Conservation (phyloP, 2,329 filamentous ascomycete species). For the Fusarium nanum region DNA sequence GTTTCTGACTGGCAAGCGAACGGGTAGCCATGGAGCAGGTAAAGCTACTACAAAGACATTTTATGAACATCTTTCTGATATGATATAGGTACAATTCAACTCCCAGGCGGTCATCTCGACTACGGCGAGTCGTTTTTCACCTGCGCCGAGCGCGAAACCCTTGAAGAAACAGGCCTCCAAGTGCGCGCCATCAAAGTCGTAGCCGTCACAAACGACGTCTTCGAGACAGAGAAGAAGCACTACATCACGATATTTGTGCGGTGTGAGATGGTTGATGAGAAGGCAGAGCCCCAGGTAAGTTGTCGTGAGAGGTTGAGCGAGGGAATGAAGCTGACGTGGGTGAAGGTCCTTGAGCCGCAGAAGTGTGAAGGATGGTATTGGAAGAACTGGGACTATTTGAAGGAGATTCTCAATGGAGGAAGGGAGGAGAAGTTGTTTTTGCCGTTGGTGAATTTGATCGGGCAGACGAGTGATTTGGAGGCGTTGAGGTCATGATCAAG, state of each 20-base stretch:
- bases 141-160: constrained; percentile 74
- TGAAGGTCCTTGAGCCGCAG: constrained; percentile 57
- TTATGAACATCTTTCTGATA: not conserved
- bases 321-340: not conserved
- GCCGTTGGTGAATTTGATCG: constrained; percentile 49
- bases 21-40: constrained; percentile 63
- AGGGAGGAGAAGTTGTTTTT: constrained; percentile 48
- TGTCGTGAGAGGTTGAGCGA: not conserved
- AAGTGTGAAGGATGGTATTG: constrained; percentile 66
- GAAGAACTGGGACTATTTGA: constrained; percentile 59
- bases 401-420: constrained; percentile 39
- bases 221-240: constrained; percentile 70
- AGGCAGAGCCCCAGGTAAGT: constrained; percentile 65
- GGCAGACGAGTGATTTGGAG: constrained; percentile 39
- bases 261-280: constrained; percentile 60
- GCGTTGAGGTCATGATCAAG: constrained; percentile 24
- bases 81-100: constrained; percentile 67
- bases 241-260: constrained; percentile 80
- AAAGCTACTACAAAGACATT: constrained; percentile 1
- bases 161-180: constrained; percentile 76
- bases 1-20: constrained; percentile 61
- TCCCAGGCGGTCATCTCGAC: constrained; percentile 83
- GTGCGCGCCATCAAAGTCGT: constrained; percentile 65
- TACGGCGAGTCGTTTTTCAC: constrained; percentile 70
- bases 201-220: constrained; percentile 75